A percentile compares a stretch with the other conserved stretches of the same genome.
Conservation (phyloP, 768 basidiomycete species). For the Suillus alpinus region DNA sequence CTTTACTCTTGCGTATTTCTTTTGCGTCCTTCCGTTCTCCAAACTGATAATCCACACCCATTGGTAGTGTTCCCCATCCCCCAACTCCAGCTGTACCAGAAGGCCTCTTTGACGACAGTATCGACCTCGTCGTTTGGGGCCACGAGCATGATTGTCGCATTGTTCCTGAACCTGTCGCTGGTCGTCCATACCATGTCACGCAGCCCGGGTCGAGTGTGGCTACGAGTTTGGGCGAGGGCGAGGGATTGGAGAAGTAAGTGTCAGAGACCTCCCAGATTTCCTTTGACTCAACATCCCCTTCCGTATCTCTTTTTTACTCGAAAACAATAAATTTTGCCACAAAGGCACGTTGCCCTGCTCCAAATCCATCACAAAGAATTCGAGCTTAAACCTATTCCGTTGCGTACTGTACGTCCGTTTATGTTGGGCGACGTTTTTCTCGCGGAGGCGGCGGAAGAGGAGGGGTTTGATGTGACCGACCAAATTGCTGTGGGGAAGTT, state of each 20-base stretch:
- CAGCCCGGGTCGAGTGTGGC: constrained; percentile 97
- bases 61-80: constrained; percentile 82
- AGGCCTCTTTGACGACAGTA: constrained; percentile 93
- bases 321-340: not conserved
- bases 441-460: constrained; percentile 73
- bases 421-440: constrained; percentile 81
- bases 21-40: not conserved
- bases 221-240: constrained; percentile 91
- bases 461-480: constrained; percentile 72
- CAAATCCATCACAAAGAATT: constrained; percentile 88
- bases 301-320: not conserved
- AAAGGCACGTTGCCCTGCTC: constrained; percentile 87
- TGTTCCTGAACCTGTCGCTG: constrained; percentile 85
- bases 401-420: constrained; percentile 93
- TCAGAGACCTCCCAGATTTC: not conserved
- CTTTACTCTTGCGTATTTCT: not conserved
- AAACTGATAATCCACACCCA: not conserved
- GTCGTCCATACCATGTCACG: constrained; percentile 86
- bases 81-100: constrained; percentile 95
- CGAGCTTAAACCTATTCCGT: constrained; percentile 76
- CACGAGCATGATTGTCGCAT: constrained; percentile 98
- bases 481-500: constrained; percentile 82
- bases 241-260: constrained; percentile 81
- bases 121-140: constrained; percentile 95
- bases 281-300: not conserved